Evolutionary conservation across 768 basidiomycete species (phyloP).

Genomic region (Termitomyces sp.): DNA sequence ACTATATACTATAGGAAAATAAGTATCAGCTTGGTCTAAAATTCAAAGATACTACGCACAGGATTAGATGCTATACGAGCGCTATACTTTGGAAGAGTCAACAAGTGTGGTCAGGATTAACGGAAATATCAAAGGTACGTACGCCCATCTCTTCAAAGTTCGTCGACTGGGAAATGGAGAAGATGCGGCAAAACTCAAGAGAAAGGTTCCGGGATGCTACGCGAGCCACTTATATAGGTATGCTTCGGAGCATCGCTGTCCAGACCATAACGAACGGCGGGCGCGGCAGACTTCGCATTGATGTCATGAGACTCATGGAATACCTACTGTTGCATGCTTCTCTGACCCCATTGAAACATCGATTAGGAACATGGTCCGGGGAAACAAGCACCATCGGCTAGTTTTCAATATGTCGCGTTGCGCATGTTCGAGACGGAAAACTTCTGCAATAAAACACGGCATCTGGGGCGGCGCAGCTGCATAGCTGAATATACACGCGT

Average conservation of each 20-base stretch:
- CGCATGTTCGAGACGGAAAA: neutral
- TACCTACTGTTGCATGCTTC: neutral
- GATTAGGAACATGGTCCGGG: neutral
- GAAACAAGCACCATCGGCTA: neutral
- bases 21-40: neutral
- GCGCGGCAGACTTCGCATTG: neutral
- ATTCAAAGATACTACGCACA: constrained; percentile 23
- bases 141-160: constrained; percentile 15
- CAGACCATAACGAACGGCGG: neutral
- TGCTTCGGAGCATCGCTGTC: neutral
- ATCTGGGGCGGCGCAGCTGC: neutral
- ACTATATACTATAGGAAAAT: constrained; percentile 55
- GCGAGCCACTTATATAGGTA: constrained; percentile 3
- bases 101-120: neutral
- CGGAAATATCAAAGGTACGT: neutral
- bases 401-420: neutral
- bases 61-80: constrained; percentile 56
- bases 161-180: neutral
- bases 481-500: neutral
- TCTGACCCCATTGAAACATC: constrained; percentile 3
- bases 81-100: constrained; percentile 37
- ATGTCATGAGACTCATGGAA: neutral
- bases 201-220: neutral
- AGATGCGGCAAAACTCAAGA: neutral
- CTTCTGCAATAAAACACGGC: neutral